Conservation (phyloP, 495 filamentous ascomycete species). For the Penicillium angulare region DNA sequence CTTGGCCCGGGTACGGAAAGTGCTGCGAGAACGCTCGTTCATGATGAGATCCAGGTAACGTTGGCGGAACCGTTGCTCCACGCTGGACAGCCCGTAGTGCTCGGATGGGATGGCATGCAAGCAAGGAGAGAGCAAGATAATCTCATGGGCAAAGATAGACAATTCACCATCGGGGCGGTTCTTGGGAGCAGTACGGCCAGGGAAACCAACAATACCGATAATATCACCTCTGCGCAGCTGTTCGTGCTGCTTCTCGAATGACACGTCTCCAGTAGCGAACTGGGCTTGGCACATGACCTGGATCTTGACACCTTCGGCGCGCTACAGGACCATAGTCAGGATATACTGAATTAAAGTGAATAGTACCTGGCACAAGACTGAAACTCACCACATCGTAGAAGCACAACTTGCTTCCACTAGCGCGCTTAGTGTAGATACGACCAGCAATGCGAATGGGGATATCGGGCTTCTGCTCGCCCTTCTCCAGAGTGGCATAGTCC, state of each 20-base stretch:
- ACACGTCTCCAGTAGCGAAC: constrained; percentile 55
- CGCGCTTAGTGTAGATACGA: constrained; percentile 85
- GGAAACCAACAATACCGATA: constrained; percentile 83
- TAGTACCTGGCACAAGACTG: too few relatives aligned
- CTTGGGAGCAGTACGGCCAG: constrained; percentile 88
- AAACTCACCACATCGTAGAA: constrained; percentile 99
- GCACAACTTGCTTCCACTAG: constrained; percentile 77
- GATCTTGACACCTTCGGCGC: constrained; percentile 75
- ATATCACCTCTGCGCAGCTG: constrained; percentile 87
- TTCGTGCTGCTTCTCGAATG: constrained; percentile 87
- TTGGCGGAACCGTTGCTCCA: constrained; percentile 88
- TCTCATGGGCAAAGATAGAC: constrained; percentile 86
- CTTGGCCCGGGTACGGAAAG: constrained; percentile 79
- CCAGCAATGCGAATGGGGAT: constrained; percentile 71
- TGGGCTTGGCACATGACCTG: constrained; percentile 92
- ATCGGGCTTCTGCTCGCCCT: constrained; percentile 77
- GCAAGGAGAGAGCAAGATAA: constrained; percentile 84
- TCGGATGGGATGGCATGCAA: constrained; percentile 90
- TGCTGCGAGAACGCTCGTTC: constrained; percentile 79
- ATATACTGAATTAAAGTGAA: too few relatives aligned
- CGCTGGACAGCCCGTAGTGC: constrained; percentile 91
- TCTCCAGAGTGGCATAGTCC: constrained; percentile 72
- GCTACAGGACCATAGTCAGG: too few relatives aligned
- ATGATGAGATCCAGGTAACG: constrained; percentile 94
- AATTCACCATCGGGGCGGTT: constrained; percentile 83